Evolutionary conservation across 1,139 yeast species (phyloP), one percentile per base, ranked within the genome.

Genomic region (Blastobotrys apis): DNA sequence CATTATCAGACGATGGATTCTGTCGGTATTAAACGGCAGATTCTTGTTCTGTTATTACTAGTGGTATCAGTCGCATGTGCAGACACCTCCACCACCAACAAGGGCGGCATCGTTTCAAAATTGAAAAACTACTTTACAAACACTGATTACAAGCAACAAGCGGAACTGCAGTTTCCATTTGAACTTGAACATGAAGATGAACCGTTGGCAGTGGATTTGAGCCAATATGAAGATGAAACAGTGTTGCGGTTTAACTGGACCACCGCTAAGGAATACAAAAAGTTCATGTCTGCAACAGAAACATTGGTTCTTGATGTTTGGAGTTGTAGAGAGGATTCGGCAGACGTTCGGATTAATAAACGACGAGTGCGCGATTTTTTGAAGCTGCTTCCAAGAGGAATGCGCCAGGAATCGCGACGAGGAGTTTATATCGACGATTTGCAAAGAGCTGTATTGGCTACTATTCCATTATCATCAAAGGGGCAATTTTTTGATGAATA

Each of bases 401-500:
- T 63, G 53, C 54, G 64, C 34, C 49, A 51, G 25, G 40, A 46
- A 15, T 36, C 40, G 16, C 42, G 47, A 15, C 53, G 52, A 41
- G 43, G 43, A n/a, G 59, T 59, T 9, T 45, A 61, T 4, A 47
- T 66, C 3, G 48, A 56, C 12, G 65, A 63, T 42, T 47, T 69
- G 31, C 63, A 59, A 41, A 56, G 57, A 39, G 57, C 63, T 1
- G 63, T 62, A 17, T 51, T 60, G 42, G 47, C 50, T 25, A 55
- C 60, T 19, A 35, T 44, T 36, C 49, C 47, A 12, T 41, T 54
- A 26, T 44, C 37, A 4, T 31, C 33, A 4, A 32, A 23, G 3
- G 21, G 27, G 4, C 37, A 29, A 12, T 87, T 87, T 60, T 87
- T 87, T 64, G 75, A 73, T 52, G 81, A 80, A 39, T 88, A 79